Conservation (phyloP, 495 filamentous ascomycete genomes). For the Friedmanniomyces simplex region DNA sequence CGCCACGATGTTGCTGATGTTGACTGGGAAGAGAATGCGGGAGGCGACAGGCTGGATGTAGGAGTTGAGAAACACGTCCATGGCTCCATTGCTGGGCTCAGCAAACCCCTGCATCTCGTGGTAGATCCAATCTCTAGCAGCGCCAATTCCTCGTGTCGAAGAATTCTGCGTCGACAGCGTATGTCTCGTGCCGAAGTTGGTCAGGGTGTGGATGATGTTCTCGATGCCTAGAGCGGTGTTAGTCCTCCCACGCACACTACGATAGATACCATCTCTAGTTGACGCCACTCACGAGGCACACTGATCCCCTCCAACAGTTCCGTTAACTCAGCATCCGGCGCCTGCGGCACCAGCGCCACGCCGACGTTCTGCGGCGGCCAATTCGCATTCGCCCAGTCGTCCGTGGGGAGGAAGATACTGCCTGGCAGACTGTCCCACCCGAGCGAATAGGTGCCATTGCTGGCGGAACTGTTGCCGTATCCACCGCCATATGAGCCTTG, state of each 20-base stretch:
- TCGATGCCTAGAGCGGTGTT: conserved; percentile 26
- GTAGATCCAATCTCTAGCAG: conserved; percentile 44
- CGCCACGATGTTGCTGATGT: conserved; percentile 42
- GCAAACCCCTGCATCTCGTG: conserved; percentile 35
- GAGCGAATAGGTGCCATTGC: neutral
- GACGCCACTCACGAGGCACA: neutral
- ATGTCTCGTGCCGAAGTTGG: conserved; percentile 43
- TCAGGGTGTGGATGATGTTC: conserved; percentile 38
- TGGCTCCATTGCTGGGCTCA: conserved; percentile 27
- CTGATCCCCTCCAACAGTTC: conserved; percentile 34
- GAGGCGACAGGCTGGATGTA: conserved; percentile 36
- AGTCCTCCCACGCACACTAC: neutral
- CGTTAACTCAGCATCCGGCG: conserved; percentile 35
- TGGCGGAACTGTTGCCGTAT: neutral
- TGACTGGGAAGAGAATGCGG: conserved; percentile 38
- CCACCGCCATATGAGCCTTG: neutral
- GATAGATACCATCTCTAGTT: neutral
- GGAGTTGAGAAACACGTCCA: conserved; percentile 36
- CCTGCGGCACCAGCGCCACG: conserved; percentile 34
- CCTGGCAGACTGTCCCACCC: conserved; percentile 4
- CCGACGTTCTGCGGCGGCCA: conserved; percentile 31
- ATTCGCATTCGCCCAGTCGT: conserved; percentile 6
- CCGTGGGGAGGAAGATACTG: conserved; percentile 1
- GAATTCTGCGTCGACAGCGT: conserved; percentile 40
- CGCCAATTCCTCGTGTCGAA: conserved; percentile 40